Conservation (phyloP, 2,329 filamentous ascomycete genomes). For the Colletotrichum spaethianum region DNA sequence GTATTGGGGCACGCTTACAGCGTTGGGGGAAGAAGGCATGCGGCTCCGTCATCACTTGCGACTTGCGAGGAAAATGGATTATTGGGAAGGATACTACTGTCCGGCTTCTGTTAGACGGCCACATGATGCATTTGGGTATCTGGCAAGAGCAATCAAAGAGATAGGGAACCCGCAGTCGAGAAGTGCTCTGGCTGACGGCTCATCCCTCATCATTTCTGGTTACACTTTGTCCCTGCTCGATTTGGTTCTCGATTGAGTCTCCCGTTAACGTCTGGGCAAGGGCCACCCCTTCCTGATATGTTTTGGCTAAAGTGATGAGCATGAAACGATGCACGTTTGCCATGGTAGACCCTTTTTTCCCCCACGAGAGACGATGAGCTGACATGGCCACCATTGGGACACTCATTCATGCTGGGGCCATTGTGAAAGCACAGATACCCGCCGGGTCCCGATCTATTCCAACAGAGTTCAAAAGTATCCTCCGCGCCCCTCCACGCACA, state of each 20-base stretch:
- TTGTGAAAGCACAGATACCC: neutral
- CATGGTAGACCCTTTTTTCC: conserved; percentile 22
- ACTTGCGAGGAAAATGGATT: conserved; percentile 26
- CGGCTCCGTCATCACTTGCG: conserved; percentile 15
- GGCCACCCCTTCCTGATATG: conserved; percentile 19
- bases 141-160: conserved; percentile 39
- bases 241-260: neutral
- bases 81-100: conserved; percentile 24
- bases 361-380: conserved; percentile 4
- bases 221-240: conserved; percentile 5
- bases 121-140: conserved; percentile 35
- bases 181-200: conserved; percentile 39
- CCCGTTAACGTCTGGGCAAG: neutral
- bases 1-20: conserved; percentile 22
- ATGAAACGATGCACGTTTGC: conserved; percentile 35
- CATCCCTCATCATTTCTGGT: conserved; percentile 19
- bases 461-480: conserved; percentile 5
- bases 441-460: neutral
- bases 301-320: conserved; percentile 36
- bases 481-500: neutral
- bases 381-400: too few species aligned
- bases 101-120: conserved; percentile 30
- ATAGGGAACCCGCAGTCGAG: conserved; percentile 31
- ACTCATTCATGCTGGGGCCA: neutral
- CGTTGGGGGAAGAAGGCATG: conserved; percentile 18